Percentiles rank a stretch among this genome's conserved stretches.
phyloP scores from a whole-genome alignment of 345 rosid species.

The Citrus glauca region DNA sequence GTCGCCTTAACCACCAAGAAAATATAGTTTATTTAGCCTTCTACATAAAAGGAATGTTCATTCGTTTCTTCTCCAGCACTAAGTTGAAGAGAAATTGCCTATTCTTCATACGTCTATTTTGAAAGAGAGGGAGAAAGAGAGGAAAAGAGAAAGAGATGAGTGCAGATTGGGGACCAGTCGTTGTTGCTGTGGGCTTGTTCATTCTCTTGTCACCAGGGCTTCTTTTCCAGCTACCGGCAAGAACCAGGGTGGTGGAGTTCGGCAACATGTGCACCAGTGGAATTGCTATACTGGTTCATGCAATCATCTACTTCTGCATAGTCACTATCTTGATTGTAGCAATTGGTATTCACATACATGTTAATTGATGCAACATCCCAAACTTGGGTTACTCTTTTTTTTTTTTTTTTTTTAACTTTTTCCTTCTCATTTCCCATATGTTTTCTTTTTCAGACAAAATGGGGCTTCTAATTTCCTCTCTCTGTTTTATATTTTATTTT shows the following conservation, averaged over 20 bases:
- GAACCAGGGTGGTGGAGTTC: slow-evolving; percentile 68
- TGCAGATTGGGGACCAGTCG: slow-evolving; percentile 88
- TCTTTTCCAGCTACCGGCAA: slow-evolving; percentile 83
- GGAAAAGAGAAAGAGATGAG: slow-evolving; percentile 28
- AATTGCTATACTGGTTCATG: slow-evolving; percentile 80
- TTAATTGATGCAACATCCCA: slow-evolving; percentile 18
- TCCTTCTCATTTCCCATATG: neutral
- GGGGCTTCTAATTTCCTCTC: neutral
- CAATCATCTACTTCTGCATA: slow-evolving; percentile 76
- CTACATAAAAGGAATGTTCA: slow-evolving; percentile 19
- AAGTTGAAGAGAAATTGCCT: slow-evolving; percentile 4
- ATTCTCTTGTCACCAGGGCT: slow-evolving; percentile 86
- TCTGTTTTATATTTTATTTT: neutral
- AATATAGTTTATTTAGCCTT: slow-evolving; percentile 17
- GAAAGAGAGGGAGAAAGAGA: neutral
- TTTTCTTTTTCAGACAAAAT: neutral
- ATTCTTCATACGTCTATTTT: neutral
- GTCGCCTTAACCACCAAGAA: slow-evolving; percentile 53
- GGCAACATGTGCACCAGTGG: slow-evolving; percentile 96
- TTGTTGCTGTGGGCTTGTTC: slow-evolving; percentile 66
- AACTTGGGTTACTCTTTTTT: neutral
- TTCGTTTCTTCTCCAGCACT: neutral
- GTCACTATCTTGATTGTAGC: slow-evolving; percentile 78
- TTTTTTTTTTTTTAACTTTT: neutral
- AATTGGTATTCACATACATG: slow-evolving; percentile 56